Percentiles rank a stretch among this genome's conserved stretches.
Evolutionary conservation across 148 eudicot species (phyloP).

Genomic region (Pharnaceum exiguum): DNA sequence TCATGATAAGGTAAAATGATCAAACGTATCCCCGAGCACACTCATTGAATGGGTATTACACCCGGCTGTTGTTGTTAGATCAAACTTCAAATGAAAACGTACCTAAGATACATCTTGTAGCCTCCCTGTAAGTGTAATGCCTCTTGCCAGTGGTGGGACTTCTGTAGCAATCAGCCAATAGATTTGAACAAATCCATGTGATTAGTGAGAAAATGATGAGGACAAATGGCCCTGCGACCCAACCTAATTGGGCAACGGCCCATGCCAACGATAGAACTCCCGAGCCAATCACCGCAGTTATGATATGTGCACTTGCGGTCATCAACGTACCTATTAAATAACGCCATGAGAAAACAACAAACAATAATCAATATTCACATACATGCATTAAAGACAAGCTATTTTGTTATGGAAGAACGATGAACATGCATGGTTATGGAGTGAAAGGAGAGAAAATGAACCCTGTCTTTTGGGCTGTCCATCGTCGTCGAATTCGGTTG

Average conservation of each 20-base stretch:
- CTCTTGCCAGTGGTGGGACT: slow-evolving; percentile 33
- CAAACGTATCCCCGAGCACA: no score
- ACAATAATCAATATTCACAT: background rate
- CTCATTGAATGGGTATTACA: no score
- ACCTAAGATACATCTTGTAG: slow-evolving; percentile 47
- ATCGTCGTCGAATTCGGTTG: slow-evolving; percentile 37
- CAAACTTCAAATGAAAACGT: background rate
- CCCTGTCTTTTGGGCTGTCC: slow-evolving; percentile 37
- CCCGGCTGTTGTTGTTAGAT: background rate
- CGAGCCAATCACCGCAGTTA: slow-evolving; percentile 59
- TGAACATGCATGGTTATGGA: background rate
- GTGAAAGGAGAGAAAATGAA: background rate
- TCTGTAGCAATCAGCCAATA: slow-evolving; percentile 53
- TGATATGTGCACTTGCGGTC: slow-evolving; percentile 55
- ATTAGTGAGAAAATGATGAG: slow-evolving; percentile 32
- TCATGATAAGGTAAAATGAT: no score
- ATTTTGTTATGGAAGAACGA: background rate
- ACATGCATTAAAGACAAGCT: background rate
- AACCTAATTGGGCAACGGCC: slow-evolving; percentile 69
- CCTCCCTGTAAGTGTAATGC: slow-evolving; percentile 43
- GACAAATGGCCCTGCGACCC: slow-evolving; percentile 51
- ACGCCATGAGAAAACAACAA: background rate
- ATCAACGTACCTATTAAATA: slow-evolving; percentile 39
- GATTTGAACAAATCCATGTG: slow-evolving; percentile 39
- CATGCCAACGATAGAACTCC: slow-evolving; percentile 63